Evolutionary conservation across 2,329 filamentous ascomycete genomes (phyloP).

Genomic region (Exophiala xenobiotica): DNA sequence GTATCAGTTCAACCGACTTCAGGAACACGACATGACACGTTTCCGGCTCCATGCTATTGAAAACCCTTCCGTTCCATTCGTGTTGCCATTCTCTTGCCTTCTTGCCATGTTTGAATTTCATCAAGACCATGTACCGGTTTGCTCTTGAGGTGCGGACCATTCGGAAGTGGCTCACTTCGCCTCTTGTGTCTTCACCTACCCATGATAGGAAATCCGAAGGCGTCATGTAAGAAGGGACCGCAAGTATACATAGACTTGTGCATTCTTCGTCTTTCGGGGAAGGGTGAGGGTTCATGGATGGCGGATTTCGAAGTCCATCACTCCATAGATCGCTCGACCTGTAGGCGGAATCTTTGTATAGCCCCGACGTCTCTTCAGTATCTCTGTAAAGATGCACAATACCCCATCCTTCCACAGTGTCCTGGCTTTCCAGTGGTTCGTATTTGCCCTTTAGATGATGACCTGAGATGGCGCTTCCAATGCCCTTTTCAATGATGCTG

Average conservation of each 20-base stretch:
- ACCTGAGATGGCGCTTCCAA: slow-evolving; percentile 59
- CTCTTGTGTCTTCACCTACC: slow-evolving; percentile 80
- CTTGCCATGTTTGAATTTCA: slow-evolving; percentile 81
- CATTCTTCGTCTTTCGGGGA: slow-evolving; percentile 60
- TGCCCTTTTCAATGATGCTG: slow-evolving; percentile 46
- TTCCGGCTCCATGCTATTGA: slow-evolving; percentile 91
- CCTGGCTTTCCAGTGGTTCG: slow-evolving; percentile 70
- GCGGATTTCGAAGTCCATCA: slow-evolving; percentile 25
- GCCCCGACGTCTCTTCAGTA: slow-evolving; percentile 66
- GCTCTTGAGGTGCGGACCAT: slow-evolving; percentile 87
- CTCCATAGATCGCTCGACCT: slow-evolving; percentile 28
- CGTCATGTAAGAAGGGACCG: slow-evolving; percentile 90
- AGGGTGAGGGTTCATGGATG: slow-evolving; percentile 20
- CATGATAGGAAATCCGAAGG: slow-evolving; percentile 89
- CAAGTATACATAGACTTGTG: slow-evolving; percentile 87
- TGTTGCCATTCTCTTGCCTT: slow-evolving; percentile 76
- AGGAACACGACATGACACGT: slow-evolving; percentile 95
- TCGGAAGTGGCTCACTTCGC: slow-evolving; percentile 86
- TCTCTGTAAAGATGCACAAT: slow-evolving; percentile 93
- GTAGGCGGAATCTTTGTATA: slow-evolving; percentile 51
- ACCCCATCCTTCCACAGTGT: slow-evolving; percentile 72
- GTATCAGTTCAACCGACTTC: slow-evolving; percentile 83
- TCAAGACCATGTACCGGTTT: slow-evolving; percentile 90
- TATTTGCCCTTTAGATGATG: slow-evolving; percentile 81
- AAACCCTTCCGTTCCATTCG: slow-evolving; percentile 89